phyloP scores from a whole-genome alignment of 2,329 filamentous ascomycete genomes.

The Neurospora crassa region DNA sequence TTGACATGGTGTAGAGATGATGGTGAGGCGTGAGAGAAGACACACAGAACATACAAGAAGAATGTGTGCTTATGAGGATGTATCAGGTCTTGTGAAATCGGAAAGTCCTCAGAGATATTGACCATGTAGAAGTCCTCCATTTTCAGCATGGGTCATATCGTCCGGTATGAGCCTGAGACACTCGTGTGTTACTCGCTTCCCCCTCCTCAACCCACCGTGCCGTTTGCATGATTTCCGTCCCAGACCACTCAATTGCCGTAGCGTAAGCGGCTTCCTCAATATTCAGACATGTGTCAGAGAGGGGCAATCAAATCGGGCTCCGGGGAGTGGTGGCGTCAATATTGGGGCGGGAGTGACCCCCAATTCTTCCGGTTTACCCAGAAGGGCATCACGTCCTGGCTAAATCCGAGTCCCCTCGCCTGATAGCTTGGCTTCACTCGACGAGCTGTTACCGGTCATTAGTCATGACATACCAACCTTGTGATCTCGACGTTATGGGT shows the following conservation, averaged over 20 bases:
- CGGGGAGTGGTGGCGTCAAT: background rate
- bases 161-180: background rate
- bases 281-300: background rate
- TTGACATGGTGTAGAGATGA: slow-evolving; percentile 33
- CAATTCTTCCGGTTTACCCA: slow-evolving; percentile 1
- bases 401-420: background rate
- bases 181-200: background rate
- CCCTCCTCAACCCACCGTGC: background rate
- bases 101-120: background rate
- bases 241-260: background rate
- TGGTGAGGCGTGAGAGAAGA: background rate
- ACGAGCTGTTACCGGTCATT: background rate
- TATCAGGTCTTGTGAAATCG: background rate
- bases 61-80: background rate
- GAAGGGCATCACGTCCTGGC: background rate
- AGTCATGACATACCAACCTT: background rate
- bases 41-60: background rate
- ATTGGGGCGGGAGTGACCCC: background rate
- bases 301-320: background rate
- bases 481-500: background rate
- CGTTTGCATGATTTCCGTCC: background rate
- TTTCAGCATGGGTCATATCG: background rate
- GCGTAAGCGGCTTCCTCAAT: background rate
- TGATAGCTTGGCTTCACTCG: background rate
- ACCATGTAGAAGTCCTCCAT: background rate